Evolutionary conservation across 2,329 filamentous ascomycete genomes (phyloP), one percentile per base, ranked within the genome.

Genomic region (Penicillium brasilianum): DNA sequence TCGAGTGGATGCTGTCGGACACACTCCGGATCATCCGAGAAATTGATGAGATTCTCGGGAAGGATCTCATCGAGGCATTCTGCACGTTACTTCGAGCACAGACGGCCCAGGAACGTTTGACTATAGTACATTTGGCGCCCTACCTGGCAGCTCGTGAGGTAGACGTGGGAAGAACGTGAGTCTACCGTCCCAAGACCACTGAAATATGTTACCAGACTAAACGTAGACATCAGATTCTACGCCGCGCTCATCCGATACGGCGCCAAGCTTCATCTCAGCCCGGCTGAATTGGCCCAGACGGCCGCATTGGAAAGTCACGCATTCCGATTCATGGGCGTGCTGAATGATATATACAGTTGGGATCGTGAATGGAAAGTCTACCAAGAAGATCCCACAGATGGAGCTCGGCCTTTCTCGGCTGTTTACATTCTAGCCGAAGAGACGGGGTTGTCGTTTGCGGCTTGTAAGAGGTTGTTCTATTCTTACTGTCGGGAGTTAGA

Each of bases 321-420:
- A 4, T 68, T 67, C 22, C 57, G 65, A n/a, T 63, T 66, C 41
- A 20, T 66, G 46, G 57, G 66, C 28, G 52, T 60, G 2, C 51
- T 68, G 20, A 68, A 68, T 51, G 66, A 68, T 50, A 59, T 68
- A 1, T 68, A 64, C 50, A 68, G 66, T 54, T 68, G 66, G 66
- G 63, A 67, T 14, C 57, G 55, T 7, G 65, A 67, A 57, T 68
- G 63, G 61, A 64, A 60, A 39, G 51, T 58, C 10, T 60, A 62
- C 44, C 61, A 63, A 32, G 48, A 48, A 2, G 56, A 57, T 18
- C 41, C 25, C 20, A 58, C 63, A 14, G 65, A 67, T 52, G 66
- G 66, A 25, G 37, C 66, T 1, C 55, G 25, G 8, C 63, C 61
- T 16, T 61, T 68, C 48, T 68, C 66, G 28, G 57, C 65, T 13